Evolutionary conservation across 2,329 filamentous ascomycete genomes (phyloP).

Genomic region (Colletotrichum truncatum): DNA sequence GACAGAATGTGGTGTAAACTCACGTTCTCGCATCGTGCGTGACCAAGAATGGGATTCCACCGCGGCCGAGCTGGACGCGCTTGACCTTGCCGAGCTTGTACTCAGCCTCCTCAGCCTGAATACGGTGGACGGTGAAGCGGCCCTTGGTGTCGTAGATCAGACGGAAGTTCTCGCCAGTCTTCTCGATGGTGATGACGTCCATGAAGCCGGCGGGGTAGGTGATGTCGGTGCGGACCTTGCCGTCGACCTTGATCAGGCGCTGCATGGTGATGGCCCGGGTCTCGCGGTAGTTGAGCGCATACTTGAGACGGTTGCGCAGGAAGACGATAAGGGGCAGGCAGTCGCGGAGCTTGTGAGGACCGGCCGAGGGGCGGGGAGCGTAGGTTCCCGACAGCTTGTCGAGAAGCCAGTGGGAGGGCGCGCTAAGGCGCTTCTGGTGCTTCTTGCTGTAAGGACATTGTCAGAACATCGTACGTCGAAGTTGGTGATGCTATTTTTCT

Average conservation of each 20-base stretch:
- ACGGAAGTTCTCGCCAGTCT: slow-evolving; percentile 99
- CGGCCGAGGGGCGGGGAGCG: slow-evolving; percentile 75
- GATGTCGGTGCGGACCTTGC: slow-evolving; percentile 98
- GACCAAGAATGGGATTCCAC: slow-evolving; percentile 99
- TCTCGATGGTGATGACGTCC: slow-evolving; percentile 99
- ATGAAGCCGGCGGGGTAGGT: slow-evolving; percentile 99
- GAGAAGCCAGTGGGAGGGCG: slow-evolving; percentile 99
- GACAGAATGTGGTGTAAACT: slow-evolving; percentile 73
- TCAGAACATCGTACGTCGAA: too few species aligned
- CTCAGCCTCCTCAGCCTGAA: slow-evolving; percentile 97
- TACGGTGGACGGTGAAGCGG: slow-evolving; percentile 99
- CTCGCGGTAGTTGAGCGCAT: slow-evolving; percentile 98
- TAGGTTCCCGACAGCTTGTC: slow-evolving; percentile 98
- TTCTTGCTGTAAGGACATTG: slow-evolving; percentile 76
- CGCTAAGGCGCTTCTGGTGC: slow-evolving; percentile 99
- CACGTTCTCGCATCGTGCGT: slow-evolving; percentile 99
- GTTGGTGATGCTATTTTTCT: too few species aligned
- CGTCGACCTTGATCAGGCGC: slow-evolving; percentile 99
- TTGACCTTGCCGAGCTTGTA: slow-evolving; percentile 99
- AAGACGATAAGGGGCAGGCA: slow-evolving; percentile 99
- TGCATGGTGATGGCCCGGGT: slow-evolving; percentile 98
- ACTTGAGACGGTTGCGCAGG: slow-evolving; percentile 97
- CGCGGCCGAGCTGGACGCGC: slow-evolving; percentile 98
- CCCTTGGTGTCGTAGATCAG: slow-evolving; percentile 99
- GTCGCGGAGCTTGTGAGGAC: slow-evolving; percentile 99